phyloP scores from a whole-genome alignment of 176 grass and related monocot species.

The Raddia distichophylla region DNA sequence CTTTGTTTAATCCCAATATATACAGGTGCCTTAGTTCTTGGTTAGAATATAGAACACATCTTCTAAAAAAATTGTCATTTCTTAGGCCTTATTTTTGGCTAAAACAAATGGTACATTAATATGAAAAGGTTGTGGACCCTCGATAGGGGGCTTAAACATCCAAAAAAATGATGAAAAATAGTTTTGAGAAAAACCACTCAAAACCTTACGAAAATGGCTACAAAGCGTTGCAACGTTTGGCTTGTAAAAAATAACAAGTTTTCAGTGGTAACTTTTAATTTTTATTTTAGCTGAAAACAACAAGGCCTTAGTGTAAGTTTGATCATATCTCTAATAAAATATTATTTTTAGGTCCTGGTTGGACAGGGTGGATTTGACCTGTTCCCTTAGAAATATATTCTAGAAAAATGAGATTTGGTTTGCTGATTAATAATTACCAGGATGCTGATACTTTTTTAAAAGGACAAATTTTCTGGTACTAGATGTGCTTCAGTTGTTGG shows the following conservation, averaged over 20 bases:
- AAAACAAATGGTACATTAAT: too few species aligned
- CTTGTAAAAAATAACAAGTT: too few species aligned
- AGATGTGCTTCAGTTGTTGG: not conserved
- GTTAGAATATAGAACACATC: constrained; percentile 16
- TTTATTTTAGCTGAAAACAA: too few species aligned
- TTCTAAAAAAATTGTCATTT: not conserved
- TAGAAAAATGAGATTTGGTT: constrained; percentile 1
- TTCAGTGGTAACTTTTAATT: too few species aligned
- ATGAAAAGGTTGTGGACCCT: too few species aligned
- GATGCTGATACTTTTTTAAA: not conserved
- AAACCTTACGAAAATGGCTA: too few species aligned
- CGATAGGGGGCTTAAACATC: too few species aligned
- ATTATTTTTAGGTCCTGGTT: not conserved
- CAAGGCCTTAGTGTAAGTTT: constrained; percentile 1
- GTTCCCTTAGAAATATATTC: not conserved
- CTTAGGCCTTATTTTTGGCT: not conserved
- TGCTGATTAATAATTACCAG: constrained; percentile 6
- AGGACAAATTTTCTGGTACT: not conserved
- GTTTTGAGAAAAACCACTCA: too few species aligned
- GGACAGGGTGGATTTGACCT: not conserved
- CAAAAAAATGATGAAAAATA: too few species aligned
- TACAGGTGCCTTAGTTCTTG: not conserved
- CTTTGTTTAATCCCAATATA: not conserved
- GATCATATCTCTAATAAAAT: not conserved
- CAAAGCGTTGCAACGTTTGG: too few species aligned